These are phyloP conservation scores for Erodium moschatum DNA, from an alignment of 441 rosid genomes.

Conservation along the genomic window DNA sequence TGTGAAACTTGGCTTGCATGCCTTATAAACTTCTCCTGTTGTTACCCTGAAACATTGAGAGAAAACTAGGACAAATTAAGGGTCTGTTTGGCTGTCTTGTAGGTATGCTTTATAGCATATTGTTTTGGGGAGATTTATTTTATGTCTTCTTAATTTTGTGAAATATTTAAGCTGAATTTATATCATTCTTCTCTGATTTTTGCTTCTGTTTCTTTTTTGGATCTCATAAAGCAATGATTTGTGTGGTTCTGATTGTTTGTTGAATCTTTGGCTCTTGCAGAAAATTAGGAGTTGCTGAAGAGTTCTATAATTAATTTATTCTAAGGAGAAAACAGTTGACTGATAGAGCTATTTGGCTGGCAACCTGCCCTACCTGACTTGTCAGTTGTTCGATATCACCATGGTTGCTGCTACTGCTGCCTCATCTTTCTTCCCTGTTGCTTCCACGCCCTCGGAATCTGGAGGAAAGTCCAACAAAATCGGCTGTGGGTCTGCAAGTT, in stretches of 20 bases:
- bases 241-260: not conserved
- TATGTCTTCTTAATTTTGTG: not conserved
- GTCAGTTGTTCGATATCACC: constrained; percentile 23
- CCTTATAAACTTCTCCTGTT: not conserved
- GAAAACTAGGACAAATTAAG: not conserved
- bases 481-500: constrained; percentile 36
- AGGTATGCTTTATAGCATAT: not conserved
- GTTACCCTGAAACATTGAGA: not conserved
- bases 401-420: constrained; percentile 83
- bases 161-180: not conserved
- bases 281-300: not conserved
- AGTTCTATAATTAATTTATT: too few relatives aligned
- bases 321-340: too few relatives aligned
- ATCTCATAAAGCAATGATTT: too few relatives aligned
- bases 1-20: not conserved
- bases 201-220: not conserved
- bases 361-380: constrained; percentile 15
- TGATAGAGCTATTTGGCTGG: constrained; percentile 8
- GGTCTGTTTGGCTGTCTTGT: not conserved
- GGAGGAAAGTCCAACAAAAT: constrained; percentile 41
- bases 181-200: not conserved
- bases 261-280: not conserved
- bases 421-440: constrained; percentile 57
- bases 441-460: constrained; percentile 39
- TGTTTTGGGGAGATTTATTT: not conserved